phyloP scores from a whole-genome alignment of 73 alveolate species.

The Symbiodinium pilosum region DNA sequence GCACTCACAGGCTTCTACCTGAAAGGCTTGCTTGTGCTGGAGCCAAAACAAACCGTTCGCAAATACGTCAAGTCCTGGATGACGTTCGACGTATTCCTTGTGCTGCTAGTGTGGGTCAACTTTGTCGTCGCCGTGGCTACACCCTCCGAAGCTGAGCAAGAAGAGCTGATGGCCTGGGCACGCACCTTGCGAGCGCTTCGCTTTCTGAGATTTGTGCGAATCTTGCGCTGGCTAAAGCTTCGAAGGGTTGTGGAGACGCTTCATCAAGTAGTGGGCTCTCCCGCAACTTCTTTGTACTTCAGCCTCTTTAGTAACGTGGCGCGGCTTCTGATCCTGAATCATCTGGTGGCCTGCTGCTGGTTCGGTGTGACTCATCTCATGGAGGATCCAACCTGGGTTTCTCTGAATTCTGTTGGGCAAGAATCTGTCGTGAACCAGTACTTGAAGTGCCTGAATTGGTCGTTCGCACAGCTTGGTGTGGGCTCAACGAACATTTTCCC shows the following conservation, averaged over 20 bases:
- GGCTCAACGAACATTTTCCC: conserved; percentile 19
- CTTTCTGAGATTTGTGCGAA: conserved; percentile 22
- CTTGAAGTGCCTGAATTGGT: conserved; percentile 40
- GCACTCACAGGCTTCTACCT: conserved; percentile 12
- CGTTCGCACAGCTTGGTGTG: conserved; percentile 50
- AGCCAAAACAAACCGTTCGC: background rate
- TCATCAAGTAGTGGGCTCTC: too few species aligned
- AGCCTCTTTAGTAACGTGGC: conserved; percentile 55
- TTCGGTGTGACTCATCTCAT: conserved; percentile 27
- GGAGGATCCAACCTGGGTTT: background rate
- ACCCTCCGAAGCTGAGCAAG: background rate
- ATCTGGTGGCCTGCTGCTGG: conserved; percentile 69
- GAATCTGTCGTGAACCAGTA: background rate
- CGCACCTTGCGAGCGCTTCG: conserved; percentile 27
- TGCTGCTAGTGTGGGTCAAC: background rate
- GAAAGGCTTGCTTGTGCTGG: conserved; percentile 18
- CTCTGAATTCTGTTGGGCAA: background rate
- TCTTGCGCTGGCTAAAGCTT: conserved; percentile 74
- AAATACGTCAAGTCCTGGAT: conserved; percentile 27
- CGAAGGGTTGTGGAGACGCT: background rate
- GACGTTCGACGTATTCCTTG: background rate
- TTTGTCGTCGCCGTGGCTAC: too few species aligned
- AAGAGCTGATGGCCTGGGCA: conserved; percentile 20
- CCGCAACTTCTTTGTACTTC: too few species aligned
- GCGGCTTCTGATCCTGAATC: conserved; percentile 22